phyloP scores from a whole-genome alignment of 306 rosid species.

The Pyrus pyrifolia region DNA sequence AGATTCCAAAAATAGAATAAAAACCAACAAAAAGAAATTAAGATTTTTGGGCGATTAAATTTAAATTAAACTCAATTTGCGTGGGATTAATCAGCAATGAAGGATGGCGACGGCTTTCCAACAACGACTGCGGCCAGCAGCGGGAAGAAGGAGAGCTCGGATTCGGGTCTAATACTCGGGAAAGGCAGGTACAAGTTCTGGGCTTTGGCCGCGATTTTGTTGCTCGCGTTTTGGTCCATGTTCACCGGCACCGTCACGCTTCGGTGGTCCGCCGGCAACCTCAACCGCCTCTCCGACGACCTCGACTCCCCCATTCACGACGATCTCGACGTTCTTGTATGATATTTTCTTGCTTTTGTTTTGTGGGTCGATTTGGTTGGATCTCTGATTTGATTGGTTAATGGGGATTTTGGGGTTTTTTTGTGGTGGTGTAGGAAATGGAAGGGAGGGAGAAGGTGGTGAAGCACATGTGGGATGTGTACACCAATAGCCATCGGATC shows the following conservation, averaged over 20 bases:
- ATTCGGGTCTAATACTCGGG: slow-evolving; percentile 45
- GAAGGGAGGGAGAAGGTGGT: slow-evolving; percentile 99
- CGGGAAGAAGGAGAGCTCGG: slow-evolving; percentile 53
- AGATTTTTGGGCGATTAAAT: not conserved
- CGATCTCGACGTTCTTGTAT: slow-evolving; percentile 89
- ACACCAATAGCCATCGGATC: slow-evolving; percentile 86
- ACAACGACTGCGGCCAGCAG: slow-evolving; percentile 41
- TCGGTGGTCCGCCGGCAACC: slow-evolving; percentile 82
- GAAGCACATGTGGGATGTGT: slow-evolving; percentile 96
- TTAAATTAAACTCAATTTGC: not conserved
- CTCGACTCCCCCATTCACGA: slow-evolving; percentile 60
- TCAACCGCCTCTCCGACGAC: slow-evolving; percentile 58
- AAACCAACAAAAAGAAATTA: no score
- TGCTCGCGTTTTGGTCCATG: slow-evolving; percentile 97
- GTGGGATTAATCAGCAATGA: slow-evolving; percentile 47
- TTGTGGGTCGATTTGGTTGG: slow-evolving; percentile 7
- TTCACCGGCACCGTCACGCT: slow-evolving; percentile 96
- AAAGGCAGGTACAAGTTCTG: slow-evolving; percentile 88
- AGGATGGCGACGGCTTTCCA: slow-evolving; percentile 84
- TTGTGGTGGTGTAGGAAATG: slow-evolving; percentile 61
- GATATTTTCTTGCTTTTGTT: not conserved
- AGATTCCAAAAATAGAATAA: not conserved
- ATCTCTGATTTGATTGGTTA: slow-evolving; percentile 17
- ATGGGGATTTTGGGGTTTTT: not conserved
- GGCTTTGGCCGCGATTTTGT: slow-evolving; percentile 87